Percentiles rank a stretch among this genome's conserved stretches.
Evolutionary conservation across 805 yeast species (phyloP).

Genomic region (Metschnikowia arizonensis): DNA sequence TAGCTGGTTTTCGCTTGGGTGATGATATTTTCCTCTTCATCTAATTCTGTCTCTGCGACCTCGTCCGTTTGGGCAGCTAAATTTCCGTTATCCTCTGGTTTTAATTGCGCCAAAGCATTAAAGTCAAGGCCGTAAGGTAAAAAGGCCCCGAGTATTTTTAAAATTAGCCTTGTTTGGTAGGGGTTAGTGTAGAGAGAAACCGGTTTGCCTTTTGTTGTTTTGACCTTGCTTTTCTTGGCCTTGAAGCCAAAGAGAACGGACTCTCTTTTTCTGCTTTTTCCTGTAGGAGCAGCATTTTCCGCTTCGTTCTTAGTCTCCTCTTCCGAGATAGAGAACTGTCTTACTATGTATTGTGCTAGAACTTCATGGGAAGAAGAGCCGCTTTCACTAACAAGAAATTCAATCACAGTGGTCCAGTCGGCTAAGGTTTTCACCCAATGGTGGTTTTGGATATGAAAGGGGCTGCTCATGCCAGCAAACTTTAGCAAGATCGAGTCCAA

Average conservation of each 20-base stretch:
- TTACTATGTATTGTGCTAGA: slow-evolving; percentile 28
- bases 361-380: slow-evolving; percentile 38
- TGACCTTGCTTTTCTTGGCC: slow-evolving; percentile 17
- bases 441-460: slow-evolving; percentile 29
- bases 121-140: slow-evolving; percentile 37
- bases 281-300: slow-evolving; percentile 1
- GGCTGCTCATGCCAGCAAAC: slow-evolving; percentile 23
- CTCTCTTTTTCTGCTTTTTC: slow-evolving; percentile 22
- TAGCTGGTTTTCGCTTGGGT: slow-evolving; percentile 22
- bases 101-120: slow-evolving; percentile 19
- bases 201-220: slow-evolving; percentile 16
- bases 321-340: slow-evolving; percentile 23
- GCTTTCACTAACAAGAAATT: slow-evolving; percentile 32
- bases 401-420: slow-evolving; percentile 29
- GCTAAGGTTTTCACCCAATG: slow-evolving; percentile 29
- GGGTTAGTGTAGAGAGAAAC: slow-evolving; percentile 32
- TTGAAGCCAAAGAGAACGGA: slow-evolving; percentile 27
- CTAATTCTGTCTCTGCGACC: slow-evolving; percentile 9
- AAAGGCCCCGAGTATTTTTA: slow-evolving; percentile 28
- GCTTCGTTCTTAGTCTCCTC: slow-evolving; percentile 6
- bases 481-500: slow-evolving; percentile 30
- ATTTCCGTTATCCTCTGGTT: slow-evolving; percentile 8
- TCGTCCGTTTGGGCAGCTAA: slow-evolving; percentile 5
- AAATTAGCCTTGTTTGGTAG: slow-evolving; percentile 30
- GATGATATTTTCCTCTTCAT: slow-evolving; percentile 21